A percentile compares a stretch with the other conserved stretches of the same genome.
These are phyloP conservation scores for Kwoniella bestiolae DNA, from an alignment of 768 basidiomycete genomes.

Conservation along the genomic window DNA sequence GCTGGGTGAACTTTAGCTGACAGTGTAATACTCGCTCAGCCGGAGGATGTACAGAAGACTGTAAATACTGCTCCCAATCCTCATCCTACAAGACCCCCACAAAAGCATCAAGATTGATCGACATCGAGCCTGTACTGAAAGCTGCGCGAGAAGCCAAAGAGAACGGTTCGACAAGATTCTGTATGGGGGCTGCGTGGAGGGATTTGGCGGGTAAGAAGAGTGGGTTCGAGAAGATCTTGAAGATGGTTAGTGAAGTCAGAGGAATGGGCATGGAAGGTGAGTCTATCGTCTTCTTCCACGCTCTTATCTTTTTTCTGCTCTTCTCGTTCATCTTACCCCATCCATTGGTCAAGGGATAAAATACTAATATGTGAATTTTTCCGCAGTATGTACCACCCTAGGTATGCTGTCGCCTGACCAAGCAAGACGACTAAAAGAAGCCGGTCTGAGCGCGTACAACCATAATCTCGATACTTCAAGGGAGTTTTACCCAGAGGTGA, in stretches of 20 bases:
- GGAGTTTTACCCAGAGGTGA: slow-evolving; percentile 89
- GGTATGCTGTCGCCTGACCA: slow-evolving; percentile 96
- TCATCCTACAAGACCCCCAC: slow-evolving; percentile 89
- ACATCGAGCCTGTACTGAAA: slow-evolving; percentile 87
- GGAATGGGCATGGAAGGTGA: slow-evolving; percentile 90
- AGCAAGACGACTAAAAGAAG: slow-evolving; percentile 87
- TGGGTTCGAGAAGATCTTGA: slow-evolving; percentile 88
- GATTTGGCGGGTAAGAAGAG: slow-evolving; percentile 90
- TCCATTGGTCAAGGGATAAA: too few relatives aligned
- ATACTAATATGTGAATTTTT: not conserved
- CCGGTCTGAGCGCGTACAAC: slow-evolving; percentile 95
- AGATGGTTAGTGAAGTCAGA: slow-evolving; percentile 77
- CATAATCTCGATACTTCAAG: slow-evolving; percentile 98
- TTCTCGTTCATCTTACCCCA: too few relatives aligned
- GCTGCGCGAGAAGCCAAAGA: slow-evolving; percentile 92
- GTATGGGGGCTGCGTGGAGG: slow-evolving; percentile 99
- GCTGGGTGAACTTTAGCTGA: too few relatives aligned
- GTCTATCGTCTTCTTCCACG: slow-evolving; percentile 12
- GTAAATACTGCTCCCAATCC: slow-evolving; percentile 97
- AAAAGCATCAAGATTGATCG: slow-evolving; percentile 81
- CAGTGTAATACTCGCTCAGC: too few relatives aligned
- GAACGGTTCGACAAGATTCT: slow-evolving; percentile 96
- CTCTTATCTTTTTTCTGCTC: too few relatives aligned
- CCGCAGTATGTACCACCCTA: slow-evolving; percentile 86
- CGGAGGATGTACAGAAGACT: slow-evolving; percentile 95